Percentiles rank a stretch among this genome's conserved stretches.
These are phyloP conservation scores for Boletus rubescentipes DNA, from an alignment of 768 basidiomycete species.

Conservation along the genomic window DNA sequence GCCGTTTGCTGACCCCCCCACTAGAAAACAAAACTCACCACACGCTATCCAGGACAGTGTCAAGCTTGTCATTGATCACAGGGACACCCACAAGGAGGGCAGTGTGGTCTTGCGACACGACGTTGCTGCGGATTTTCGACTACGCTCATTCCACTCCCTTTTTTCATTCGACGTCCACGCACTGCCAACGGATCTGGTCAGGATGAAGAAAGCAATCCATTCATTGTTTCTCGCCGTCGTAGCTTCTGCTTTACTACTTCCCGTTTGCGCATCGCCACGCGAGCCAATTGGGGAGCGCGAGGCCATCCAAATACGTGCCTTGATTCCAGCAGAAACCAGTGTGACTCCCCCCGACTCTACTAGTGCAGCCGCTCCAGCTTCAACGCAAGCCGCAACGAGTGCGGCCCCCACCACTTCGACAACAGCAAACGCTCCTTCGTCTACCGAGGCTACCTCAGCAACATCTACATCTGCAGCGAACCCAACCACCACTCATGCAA, in stretches of 20 bases:
- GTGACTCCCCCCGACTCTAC: not conserved
- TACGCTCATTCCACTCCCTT: constrained; percentile 19
- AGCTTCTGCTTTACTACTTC: constrained; percentile 28
- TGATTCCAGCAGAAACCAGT: not conserved
- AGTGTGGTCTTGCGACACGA: constrained; percentile 15
- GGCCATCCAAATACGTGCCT: constrained; percentile 18
- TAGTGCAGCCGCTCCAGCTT: not conserved
- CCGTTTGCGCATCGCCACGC: constrained; percentile 22
- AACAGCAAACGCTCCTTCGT: constrained; percentile 8
- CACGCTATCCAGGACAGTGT: not conserved
- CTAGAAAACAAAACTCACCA: not conserved
- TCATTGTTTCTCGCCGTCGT: constrained; percentile 29
- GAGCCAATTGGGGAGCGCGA: constrained; percentile 15
- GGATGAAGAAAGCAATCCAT: constrained; percentile 23
- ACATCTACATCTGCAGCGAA: constrained; percentile 6
- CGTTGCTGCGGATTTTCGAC: constrained; percentile 25
- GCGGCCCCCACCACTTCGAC: not conserved
- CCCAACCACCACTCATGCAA: not conserved
- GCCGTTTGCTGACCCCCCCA: not conserved
- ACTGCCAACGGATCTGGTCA: constrained; percentile 13
- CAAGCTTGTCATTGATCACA: constrained; percentile 1
- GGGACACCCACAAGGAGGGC: constrained; percentile 6
- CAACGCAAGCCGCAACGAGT: constrained; percentile 4
- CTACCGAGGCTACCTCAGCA: constrained; percentile 5
- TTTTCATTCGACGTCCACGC: constrained; percentile 1